phyloP scores from a whole-genome alignment of 371 early-diverging fungal genomes.

The Lichtheimia corymbifera region DNA sequence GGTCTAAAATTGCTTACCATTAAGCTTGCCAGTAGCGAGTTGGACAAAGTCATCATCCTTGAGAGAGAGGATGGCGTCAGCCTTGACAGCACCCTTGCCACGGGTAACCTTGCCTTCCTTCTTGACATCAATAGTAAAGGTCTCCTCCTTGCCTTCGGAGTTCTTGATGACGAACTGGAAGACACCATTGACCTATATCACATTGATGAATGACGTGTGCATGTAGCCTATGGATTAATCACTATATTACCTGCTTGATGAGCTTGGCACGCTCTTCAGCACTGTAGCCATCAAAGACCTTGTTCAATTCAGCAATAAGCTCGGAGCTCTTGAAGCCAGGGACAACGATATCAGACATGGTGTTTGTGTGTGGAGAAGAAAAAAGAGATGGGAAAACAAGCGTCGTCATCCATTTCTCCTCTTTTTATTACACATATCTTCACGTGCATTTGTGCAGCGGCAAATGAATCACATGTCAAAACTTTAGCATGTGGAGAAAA shows the following conservation, averaged over 20 bases:
- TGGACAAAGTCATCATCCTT: conserved; percentile 85
- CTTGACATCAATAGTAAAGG: conserved; percentile 80
- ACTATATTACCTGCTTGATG: conserved; percentile 34
- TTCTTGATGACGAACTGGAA: conserved; percentile 86
- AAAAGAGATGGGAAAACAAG: background rate
- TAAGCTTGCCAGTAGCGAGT: conserved; percentile 82
- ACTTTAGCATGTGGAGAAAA: conserved; percentile 5
- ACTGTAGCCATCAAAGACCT: conserved; percentile 32
- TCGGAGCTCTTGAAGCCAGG: conserved; percentile 53
- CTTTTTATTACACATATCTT: conserved; percentile 4
- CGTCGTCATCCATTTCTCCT: background rate
- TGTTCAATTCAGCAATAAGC: conserved; percentile 40
- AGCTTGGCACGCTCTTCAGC: conserved; percentile 42
- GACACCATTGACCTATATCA: conserved; percentile 70
- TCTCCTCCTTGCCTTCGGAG: conserved; percentile 63
- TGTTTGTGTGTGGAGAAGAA: background rate
- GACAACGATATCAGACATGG: conserved; percentile 47
- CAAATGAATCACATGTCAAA: conserved; percentile 11
- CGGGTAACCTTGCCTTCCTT: conserved; percentile 57
- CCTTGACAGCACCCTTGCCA: conserved; percentile 67
- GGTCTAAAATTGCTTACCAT: conserved; percentile 41
- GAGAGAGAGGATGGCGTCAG: conserved; percentile 69
- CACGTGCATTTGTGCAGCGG: conserved; percentile 3
- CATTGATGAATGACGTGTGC: background rate
- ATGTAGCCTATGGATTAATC: background rate